Evolutionary conservation across 2,329 filamentous ascomycete species (phyloP), one percentile per base, ranked within the genome.

Genomic region (Truncatella angustata): DNA sequence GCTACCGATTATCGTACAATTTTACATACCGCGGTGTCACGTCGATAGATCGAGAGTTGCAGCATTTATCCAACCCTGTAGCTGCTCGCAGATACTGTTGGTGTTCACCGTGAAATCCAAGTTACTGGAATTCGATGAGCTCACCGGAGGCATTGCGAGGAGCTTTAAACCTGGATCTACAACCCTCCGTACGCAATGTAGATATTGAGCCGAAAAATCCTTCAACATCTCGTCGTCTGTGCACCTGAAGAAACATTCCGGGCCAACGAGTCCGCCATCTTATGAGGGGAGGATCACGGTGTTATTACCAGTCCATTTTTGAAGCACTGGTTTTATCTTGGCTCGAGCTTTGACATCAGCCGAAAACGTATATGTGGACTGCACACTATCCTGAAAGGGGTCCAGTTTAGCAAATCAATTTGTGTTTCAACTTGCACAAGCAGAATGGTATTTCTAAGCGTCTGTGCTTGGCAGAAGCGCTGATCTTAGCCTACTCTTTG

Each of bases 401-500:
- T n/a, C n/a, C n/a, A n/a, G n/a, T n/a, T n/a, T n/a, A n/a, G n/a
- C n/a, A n/a, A n/a, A n/a, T 44, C 12, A 30, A 11, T 16, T 11
- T n/a, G n/a, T 44, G 40, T 44, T 44, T 30, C 40, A 18, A 44
- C 21, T 21, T 9, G 23, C 16, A 16, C 6, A 28, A 28, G 28
- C 23, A 44, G 14, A 24, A 44, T 30, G 16, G 24, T 44, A 44
- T 44, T 9, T n/a, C 23, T 21, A 44, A 26, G 40, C 23, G 40
- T 44, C 40, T 44, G 40, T 44, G 40, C 40, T 44, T 23, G 23
- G 21, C 40, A 44, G 21, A 44, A 44, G 24, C 40, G 40, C 40
- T n/a, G 11, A 9, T 28, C 21, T 44, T 24, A 24, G 40, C 40
- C 28, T 32, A 7, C 14, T 7, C 28, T 14, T 7, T 14, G 28